These are phyloP conservation scores for Hypoxylon sp. DNA, from an alignment of 2,329 filamentous ascomycete species.

Conservation along the genomic window DNA sequence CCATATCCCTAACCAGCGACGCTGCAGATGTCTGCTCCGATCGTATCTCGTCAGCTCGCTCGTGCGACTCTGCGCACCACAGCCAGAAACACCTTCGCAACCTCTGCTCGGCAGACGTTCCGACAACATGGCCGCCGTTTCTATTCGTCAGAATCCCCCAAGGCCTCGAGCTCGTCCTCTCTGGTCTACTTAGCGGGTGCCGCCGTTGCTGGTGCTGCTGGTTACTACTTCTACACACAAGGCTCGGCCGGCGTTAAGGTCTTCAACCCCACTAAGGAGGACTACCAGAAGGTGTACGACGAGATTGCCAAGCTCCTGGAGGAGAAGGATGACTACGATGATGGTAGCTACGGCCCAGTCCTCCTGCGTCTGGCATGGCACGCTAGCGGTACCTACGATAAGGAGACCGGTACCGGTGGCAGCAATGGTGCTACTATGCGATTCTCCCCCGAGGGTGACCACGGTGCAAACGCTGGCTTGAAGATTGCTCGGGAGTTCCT, in stretches of 20 bases:
- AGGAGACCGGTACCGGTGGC: conserved; percentile 87
- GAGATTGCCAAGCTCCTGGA: conserved; percentile 83
- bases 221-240: conserved; percentile 76
- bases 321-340: conserved; percentile 95
- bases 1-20: conserved; percentile 23
- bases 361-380: conserved; percentile 95
- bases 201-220: conserved; percentile 73
- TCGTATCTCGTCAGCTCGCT: conserved; percentile 66
- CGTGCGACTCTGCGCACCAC: conserved; percentile 72
- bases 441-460: conserved; percentile 88
- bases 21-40: conserved; percentile 62
- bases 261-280: conserved; percentile 82
- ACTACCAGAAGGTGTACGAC: conserved; percentile 97
- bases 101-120: conserved; percentile 76
- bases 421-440: conserved; percentile 98
- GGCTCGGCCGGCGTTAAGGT: conserved; percentile 67
- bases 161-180: conserved; percentile 63
- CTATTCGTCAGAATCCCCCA: conserved; percentile 80
- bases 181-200: conserved; percentile 72
- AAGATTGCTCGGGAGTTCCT: conserved; percentile 91
- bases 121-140: conserved; percentile 81
- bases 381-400: conserved; percentile 91
- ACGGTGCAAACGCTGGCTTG: conserved; percentile 95
- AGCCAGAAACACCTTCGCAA: conserved; percentile 71
- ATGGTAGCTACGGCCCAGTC: conserved; percentile 95